These are phyloP conservation scores for Cladobotryum mycophilum DNA, from an alignment of 2,329 filamentous ascomycete genomes.

Conservation along the genomic window DNA sequence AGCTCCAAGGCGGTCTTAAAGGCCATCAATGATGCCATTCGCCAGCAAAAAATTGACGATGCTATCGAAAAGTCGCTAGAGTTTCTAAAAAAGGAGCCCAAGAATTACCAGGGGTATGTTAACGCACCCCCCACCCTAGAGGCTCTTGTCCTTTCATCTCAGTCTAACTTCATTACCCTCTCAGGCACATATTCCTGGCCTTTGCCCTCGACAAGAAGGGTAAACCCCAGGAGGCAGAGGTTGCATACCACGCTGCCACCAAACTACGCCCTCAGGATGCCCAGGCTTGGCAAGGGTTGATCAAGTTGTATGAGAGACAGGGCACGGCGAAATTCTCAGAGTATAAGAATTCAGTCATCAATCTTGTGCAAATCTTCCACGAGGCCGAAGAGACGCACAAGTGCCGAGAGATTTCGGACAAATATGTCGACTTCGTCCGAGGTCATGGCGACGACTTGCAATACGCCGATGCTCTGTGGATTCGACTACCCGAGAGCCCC, in stretches of 20 bases:
- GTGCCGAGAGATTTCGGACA: constrained; percentile 65
- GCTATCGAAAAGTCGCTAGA: constrained; percentile 63
- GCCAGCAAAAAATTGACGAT: constrained; percentile 71
- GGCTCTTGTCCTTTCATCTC: not conserved
- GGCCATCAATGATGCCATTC: constrained; percentile 70
- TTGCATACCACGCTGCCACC: constrained; percentile 67
- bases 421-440: constrained; percentile 69
- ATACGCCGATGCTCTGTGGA: constrained; percentile 67
- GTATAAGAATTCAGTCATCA: constrained; percentile 68
- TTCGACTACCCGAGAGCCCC: constrained; percentile 73
- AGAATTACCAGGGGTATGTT: constrained; percentile 71
- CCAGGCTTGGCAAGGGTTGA: constrained; percentile 87
- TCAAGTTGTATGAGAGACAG: constrained; percentile 79
- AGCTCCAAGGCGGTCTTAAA: constrained; percentile 69
- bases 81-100: constrained; percentile 64
- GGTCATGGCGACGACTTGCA: constrained; percentile 65
- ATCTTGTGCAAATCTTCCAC: constrained; percentile 68
- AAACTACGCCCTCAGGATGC: constrained; percentile 65
- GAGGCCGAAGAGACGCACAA: constrained; percentile 59
- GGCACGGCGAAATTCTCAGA: constrained; percentile 60
- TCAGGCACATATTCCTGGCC: constrained; percentile 75
- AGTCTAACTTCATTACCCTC: not conserved
- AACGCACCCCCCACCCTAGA: not conserved
- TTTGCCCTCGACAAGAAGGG: constrained; percentile 76
- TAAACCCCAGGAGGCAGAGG: constrained; percentile 65